phyloP scores from a whole-genome alignment of 495 filamentous ascomycete genomes.

The Chaetomium tenue region DNA sequence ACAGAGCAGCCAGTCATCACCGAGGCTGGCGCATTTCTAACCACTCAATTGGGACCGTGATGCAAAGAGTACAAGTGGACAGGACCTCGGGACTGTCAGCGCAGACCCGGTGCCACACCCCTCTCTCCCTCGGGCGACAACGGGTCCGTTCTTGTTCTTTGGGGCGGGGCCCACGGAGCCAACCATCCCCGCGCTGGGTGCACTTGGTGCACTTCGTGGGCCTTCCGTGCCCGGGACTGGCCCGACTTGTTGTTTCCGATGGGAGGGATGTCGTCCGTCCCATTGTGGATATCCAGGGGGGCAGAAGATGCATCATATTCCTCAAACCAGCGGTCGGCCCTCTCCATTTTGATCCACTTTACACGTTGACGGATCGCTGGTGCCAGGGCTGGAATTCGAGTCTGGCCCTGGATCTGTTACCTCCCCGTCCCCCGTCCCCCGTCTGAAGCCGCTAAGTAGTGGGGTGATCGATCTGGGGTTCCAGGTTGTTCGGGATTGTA shows the following conservation, averaged over 20 bases:
- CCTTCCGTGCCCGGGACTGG: not conserved
- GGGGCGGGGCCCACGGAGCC: not conserved
- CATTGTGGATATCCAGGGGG: not conserved
- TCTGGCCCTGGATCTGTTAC: slow-evolving; percentile 2
- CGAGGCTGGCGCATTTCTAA: slow-evolving; percentile 14
- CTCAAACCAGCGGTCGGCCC: slow-evolving; percentile 1
- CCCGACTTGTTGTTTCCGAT: not conserved
- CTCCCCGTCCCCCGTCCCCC: not conserved
- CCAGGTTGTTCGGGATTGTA: slow-evolving; percentile 3
- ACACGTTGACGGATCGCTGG: not conserved
- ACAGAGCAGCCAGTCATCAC: slow-evolving; percentile 9
- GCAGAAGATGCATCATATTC: not conserved
- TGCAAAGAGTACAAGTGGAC: slow-evolving; percentile 13
- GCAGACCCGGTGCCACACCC: slow-evolving; percentile 8
- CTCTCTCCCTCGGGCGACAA: slow-evolving; percentile 17
- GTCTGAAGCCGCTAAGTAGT: slow-evolving; percentile 18
- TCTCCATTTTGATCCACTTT: slow-evolving; percentile 1
- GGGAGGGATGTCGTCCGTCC: slow-evolving; percentile 10
- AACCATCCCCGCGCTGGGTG: slow-evolving; percentile 1
- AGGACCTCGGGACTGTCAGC: slow-evolving; percentile 8
- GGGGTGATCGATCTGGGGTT: slow-evolving; percentile 14
- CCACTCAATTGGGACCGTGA: slow-evolving; percentile 36
- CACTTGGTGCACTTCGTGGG: too few relatives aligned
- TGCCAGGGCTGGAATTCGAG: slow-evolving; percentile 7
- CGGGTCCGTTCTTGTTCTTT: not conserved